These are phyloP conservation scores for Euphorbia schlechtendalii DNA, from an alignment of 441 rosid genomes.

Conservation along the genomic window DNA sequence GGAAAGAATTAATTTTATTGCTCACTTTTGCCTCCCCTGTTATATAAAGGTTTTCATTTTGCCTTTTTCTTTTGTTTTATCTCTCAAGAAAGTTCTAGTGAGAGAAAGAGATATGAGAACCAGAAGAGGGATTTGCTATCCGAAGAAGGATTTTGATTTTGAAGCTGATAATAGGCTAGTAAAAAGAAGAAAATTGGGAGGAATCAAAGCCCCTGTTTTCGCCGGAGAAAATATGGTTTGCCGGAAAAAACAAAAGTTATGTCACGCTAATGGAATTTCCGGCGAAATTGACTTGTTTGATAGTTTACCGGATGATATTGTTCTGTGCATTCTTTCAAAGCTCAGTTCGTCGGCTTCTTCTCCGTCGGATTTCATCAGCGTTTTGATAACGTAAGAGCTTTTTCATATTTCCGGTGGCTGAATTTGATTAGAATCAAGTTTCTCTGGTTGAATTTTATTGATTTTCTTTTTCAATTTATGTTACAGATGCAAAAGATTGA, in stretches of 20 bases:
- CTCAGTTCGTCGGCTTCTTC: constrained; percentile 50
- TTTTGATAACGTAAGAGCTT: constrained; percentile 52
- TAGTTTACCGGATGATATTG: constrained; percentile 74
- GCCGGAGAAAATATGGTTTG: constrained; percentile 22
- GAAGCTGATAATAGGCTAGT: constrained; percentile 26
- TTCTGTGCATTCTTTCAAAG: constrained; percentile 52
- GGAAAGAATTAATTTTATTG: too few species aligned
- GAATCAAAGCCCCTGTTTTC: neutral
- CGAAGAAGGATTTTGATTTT: constrained; percentile 15
- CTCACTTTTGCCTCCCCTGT: constrained; percentile 21
- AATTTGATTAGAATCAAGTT: neutral
- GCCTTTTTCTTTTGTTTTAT: constrained; percentile 15
- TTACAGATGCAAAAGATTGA: constrained; percentile 80
- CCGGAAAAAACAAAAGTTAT: constrained; percentile 34
- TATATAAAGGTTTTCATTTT: constrained; percentile 33
- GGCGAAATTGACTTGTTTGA: constrained; percentile 45
- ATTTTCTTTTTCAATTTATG: neutral
- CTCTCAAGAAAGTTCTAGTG: constrained; percentile 15
- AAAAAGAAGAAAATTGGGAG: constrained; percentile 21
- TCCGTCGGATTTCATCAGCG: constrained; percentile 73
- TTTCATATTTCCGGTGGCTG: neutral
- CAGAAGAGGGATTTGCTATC: constrained; percentile 47
- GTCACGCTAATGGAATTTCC: constrained; percentile 13
- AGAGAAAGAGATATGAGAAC: constrained; percentile 42
- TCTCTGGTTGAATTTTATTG: neutral